phyloP scores from a whole-genome alignment of 2,329 filamentous ascomycete species.

The Emericellopsis atlantica region DNA sequence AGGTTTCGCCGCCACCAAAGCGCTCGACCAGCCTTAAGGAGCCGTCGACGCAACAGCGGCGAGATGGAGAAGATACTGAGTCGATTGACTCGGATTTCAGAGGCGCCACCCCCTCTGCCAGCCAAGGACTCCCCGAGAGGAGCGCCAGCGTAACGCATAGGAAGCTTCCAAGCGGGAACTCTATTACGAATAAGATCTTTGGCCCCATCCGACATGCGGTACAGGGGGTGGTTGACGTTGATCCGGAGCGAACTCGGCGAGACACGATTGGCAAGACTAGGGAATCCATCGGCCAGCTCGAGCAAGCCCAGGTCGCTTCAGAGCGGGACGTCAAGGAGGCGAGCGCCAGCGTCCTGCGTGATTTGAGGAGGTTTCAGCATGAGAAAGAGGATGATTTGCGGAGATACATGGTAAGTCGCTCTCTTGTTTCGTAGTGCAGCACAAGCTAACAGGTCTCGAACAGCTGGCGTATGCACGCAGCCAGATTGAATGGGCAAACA shows the following conservation, averaged over 20 bases:
- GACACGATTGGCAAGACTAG: conserved; percentile 94
- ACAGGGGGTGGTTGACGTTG: conserved; percentile 90
- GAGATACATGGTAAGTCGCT: conserved; percentile 76
- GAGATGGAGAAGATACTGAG: conserved; percentile 64
- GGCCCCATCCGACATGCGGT: conserved; percentile 91
- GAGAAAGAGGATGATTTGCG: conserved; percentile 93
- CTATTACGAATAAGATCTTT: conserved; percentile 88
- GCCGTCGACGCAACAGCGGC: conserved; percentile 30
- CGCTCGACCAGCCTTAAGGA: conserved; percentile 53
- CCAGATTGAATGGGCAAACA: conserved; percentile 89
- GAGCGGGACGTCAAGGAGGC: conserved; percentile 91
- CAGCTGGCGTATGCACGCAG: conserved; percentile 86
- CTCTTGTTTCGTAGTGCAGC: background rate
- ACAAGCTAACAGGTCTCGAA: background rate
- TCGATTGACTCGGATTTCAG: conserved; percentile 89
- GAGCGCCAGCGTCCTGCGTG: conserved; percentile 74
- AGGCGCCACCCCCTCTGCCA: conserved; percentile 55
- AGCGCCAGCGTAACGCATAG: conserved; percentile 44
- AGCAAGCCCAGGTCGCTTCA: conserved; percentile 80
- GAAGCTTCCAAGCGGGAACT: conserved; percentile 76
- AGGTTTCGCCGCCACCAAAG: conserved; percentile 45
- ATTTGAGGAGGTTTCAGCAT: conserved; percentile 82
- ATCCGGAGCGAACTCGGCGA: conserved; percentile 81
- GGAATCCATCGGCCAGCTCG: conserved; percentile 73
- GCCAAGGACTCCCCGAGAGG: conserved; percentile 55